phyloP scores from a whole-genome alignment of 108 stramenopile genomes.

The Skeletonema potamos region DNA sequence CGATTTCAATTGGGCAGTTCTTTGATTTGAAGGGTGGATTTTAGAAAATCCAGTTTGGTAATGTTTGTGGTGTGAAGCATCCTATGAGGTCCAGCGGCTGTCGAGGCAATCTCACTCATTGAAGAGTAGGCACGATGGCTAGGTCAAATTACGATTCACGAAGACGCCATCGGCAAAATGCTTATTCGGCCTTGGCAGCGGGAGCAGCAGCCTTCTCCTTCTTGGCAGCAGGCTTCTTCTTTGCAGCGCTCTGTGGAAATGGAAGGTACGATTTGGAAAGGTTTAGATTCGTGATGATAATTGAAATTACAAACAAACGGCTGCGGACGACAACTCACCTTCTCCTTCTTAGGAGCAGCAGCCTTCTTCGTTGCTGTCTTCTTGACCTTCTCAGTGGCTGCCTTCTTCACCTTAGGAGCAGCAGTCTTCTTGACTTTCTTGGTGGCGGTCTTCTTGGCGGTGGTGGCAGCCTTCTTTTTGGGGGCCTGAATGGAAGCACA shows the following conservation, averaged over 20 bases:
- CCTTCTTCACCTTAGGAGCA: background rate
- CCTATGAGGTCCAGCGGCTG: background rate
- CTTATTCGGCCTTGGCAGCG: background rate
- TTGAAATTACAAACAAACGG: background rate
- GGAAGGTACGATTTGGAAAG: background rate
- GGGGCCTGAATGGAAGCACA: background rate
- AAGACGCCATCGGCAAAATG: background rate
- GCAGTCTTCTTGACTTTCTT: background rate
- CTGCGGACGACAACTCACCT: background rate
- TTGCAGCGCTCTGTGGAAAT: conserved; percentile 31
- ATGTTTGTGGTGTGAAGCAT: background rate
- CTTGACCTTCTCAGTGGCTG: background rate
- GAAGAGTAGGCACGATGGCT: background rate
- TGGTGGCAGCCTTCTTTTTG: background rate
- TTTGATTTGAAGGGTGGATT: conserved; percentile 8
- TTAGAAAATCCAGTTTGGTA: conserved; percentile 10
- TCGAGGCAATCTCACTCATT: background rate
- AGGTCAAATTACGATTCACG: background rate
- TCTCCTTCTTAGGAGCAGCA: background rate
- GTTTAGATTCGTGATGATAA: background rate
- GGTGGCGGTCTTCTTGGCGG: background rate
- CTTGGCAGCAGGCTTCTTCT: conserved; percentile 35
- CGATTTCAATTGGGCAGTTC: background rate
- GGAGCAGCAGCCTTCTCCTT: conserved; percentile 24
- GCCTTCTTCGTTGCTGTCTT: background rate